Percentiles rank a stretch among this genome's conserved stretches.
Evolutionary conservation across 1,284 basidiomycete species (phyloP).

Genomic region (Ustilago lituana): DNA sequence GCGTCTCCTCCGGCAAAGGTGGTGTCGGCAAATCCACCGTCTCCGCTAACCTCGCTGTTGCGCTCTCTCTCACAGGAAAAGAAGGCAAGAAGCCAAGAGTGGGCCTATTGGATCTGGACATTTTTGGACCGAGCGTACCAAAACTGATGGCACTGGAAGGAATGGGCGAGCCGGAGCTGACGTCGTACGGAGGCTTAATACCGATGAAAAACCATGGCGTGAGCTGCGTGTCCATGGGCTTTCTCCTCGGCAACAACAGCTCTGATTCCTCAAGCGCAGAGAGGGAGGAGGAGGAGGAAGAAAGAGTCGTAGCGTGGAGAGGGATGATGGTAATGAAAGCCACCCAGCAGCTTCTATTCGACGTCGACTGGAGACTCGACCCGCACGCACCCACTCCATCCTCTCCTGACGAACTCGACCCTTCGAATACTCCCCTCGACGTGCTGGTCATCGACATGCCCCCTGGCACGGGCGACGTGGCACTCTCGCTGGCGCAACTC

Average conservation of each 20-base stretch:
- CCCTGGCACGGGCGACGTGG: conserved; percentile 95
- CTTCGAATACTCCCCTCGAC: conserved; percentile 72
- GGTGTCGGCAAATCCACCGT: conserved; percentile 97
- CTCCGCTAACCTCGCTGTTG: conserved; percentile 85
- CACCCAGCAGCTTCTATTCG: conserved; percentile 93
- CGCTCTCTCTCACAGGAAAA: conserved; percentile 69
- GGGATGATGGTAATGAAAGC: conserved; percentile 99
- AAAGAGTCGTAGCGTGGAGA: conserved; percentile 81
- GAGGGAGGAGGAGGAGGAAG: conserved; percentile 10
- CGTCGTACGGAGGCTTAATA: conserved; percentile 74
- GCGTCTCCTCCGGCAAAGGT: conserved; percentile 93
- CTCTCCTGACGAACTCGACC: conserved; percentile 4
- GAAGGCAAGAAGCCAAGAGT: conserved; percentile 70
- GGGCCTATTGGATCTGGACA: conserved; percentile 91
- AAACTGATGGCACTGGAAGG: conserved; percentile 90
- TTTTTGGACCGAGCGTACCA: conserved; percentile 95
- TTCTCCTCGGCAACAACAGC: conserved; percentile 67
- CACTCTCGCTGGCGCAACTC: conserved; percentile 89
- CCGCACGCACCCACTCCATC: conserved; percentile 15
- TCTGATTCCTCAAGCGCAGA: neutral
- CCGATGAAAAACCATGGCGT: conserved; percentile 90
- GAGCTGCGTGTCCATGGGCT: conserved; percentile 97
- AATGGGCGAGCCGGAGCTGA: conserved; percentile 82
- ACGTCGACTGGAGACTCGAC: conserved; percentile 83
- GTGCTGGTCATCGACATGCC: conserved; percentile 95